Percentiles rank a stretch among this genome's conserved stretches.
phyloP scores from a whole-genome alignment of 345 rosid genomes.

The Durio zibethinus region DNA sequence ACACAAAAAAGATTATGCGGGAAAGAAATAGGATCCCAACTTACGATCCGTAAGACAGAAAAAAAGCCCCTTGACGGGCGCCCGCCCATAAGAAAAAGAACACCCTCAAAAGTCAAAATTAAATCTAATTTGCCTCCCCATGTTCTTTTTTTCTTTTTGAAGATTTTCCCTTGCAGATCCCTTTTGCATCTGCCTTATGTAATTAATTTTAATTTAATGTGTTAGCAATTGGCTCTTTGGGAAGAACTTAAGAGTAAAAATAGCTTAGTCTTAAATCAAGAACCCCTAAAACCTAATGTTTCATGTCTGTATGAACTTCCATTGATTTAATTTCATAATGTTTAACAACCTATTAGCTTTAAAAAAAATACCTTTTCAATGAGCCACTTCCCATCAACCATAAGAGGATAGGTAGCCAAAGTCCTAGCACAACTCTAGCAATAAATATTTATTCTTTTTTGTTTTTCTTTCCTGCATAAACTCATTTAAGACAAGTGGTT shows the following conservation, averaged over 20 bases:
- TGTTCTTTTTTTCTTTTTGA: not conserved
- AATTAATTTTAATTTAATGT: not conserved
- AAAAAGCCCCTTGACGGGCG: not conserved
- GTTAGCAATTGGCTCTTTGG: not conserved
- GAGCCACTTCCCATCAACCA: not conserved
- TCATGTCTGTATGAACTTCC: slow-evolving; percentile 4
- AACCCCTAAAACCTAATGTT: not conserved
- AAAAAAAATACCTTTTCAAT: not conserved
- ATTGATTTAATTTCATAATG: not conserved
- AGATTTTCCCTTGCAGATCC: not conserved
- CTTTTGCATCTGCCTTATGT: not conserved
- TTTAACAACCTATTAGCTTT: not conserved
- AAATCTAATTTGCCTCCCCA: not conserved
- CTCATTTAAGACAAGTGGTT: not conserved
- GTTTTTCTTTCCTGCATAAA: not conserved
- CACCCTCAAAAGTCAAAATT: not conserved
- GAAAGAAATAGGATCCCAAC: not conserved
- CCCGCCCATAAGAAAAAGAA: not conserved
- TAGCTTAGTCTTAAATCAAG: not conserved
- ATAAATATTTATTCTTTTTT: not conserved
- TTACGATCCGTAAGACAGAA: not conserved
- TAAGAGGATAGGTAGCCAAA: slow-evolving; percentile 6
- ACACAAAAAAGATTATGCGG: not conserved
- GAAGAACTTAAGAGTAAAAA: not conserved
- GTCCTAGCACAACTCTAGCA: not conserved